Base-by-base conservation (phyloP, 2,329 filamentous ascomycete genomes). In the Cercospora sp. region DNA sequence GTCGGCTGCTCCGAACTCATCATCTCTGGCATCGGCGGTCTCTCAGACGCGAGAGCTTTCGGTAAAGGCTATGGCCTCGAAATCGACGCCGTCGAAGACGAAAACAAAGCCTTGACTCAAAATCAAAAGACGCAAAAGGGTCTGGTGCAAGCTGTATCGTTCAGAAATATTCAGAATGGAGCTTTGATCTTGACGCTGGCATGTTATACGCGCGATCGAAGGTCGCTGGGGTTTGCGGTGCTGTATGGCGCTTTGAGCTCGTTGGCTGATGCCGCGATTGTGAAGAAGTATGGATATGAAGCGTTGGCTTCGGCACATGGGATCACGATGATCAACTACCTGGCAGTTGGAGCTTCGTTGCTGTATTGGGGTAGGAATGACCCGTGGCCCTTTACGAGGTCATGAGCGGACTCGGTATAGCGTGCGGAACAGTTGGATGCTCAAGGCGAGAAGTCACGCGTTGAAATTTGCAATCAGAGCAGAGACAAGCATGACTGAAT, bases 41-140 rank as follows among this genome's bases (percentile, higher is more conserved):
- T 78, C 67, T 75, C 75, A 36, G 76, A 77, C 71, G 74, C 75
- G 30, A 55, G 70, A 31, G 74, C 75, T 60, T 79, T 77, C 72
- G 67, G 72, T 60, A 73, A 73, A 64, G 75, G 75, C 69, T 79
- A 76, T 72, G 76, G 78, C n/a, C 70, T 79, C 30, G 76, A 73
- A 30, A 67, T 74, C 60, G 70, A 71, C 33, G 71, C 70, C 8
- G 28, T 62, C 10, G 58, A 71, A 20, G 36, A 45, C 28, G 53
- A 60, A 9, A n/a, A 42, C 23, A 61, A 69, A n/a, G 61, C 73
- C 10, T 62, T 63, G 55, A 62, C 67, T 20, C 63, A 71, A 23
- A 73, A 67, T 33, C 72, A 76, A 55, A 69, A 71, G 59, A 74
- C 72, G 20, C 72, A 77, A 55, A 67, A 70, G 45, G 77, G 71